These are phyloP conservation scores for Ogataea saltuana DNA, from an alignment of 805 yeast species.

Conservation along the genomic window DNA sequence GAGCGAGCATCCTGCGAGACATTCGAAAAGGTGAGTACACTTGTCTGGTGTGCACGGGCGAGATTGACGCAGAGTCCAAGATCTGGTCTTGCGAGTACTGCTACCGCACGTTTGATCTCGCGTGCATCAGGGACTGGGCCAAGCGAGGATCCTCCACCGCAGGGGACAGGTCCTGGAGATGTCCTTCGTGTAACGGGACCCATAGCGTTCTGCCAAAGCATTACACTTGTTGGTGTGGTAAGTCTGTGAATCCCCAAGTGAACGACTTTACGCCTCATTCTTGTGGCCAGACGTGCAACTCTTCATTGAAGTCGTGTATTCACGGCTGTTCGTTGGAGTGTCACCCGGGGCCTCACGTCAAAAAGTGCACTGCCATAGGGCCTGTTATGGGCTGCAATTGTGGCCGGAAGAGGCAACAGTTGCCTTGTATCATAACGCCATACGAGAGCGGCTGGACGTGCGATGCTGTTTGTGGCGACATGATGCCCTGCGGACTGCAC, in stretches of 20 bases:
- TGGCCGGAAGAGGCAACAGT: conserved; percentile 64
- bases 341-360: conserved; percentile 88
- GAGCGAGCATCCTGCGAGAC: conserved; percentile 50
- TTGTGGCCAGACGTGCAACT: conserved; percentile 82
- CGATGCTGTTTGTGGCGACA: conserved; percentile 56
- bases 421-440: conserved; percentile 74
- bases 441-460: conserved; percentile 71
- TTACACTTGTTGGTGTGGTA: conserved; percentile 89
- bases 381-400: conserved; percentile 72
- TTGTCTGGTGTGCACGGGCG: conserved; percentile 88
- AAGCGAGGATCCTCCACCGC: conserved; percentile 67
- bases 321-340: conserved; percentile 77
- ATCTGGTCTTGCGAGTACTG: conserved; percentile 83
- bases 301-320: conserved; percentile 55
- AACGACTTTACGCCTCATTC: conserved; percentile 72
- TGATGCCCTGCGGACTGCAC: conserved; percentile 73
- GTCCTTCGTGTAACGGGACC: conserved; percentile 75
- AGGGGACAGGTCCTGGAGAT: conserved; percentile 66
- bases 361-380: conserved; percentile 73
- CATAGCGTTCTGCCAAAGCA: conserved; percentile 48
- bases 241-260: conserved; percentile 61
- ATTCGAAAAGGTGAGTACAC: conserved; percentile 68
- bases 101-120: conserved; percentile 79
- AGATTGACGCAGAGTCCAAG: conserved; percentile 61
- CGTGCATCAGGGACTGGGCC: conserved; percentile 89